These are phyloP conservation scores for Saccharomycopsis fodiens DNA, from an alignment of 805 yeast genomes.

Conservation along the genomic window DNA sequence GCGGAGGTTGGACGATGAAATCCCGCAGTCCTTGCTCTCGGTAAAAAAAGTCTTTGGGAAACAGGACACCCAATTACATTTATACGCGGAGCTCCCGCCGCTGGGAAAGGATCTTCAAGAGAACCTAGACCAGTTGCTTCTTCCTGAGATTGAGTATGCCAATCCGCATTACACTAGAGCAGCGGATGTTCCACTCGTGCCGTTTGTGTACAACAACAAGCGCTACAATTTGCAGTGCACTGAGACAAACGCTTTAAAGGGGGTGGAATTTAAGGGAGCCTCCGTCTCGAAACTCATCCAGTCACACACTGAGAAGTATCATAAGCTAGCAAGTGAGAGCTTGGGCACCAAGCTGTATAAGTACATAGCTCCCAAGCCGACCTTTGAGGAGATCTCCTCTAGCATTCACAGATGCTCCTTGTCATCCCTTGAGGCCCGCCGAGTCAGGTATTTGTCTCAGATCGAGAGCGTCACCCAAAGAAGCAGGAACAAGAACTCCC, in stretches of 20 bases:
- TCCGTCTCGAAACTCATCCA: constrained; percentile 6
- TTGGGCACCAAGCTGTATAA: constrained; percentile 32
- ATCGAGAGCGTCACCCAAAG: constrained; percentile 28
- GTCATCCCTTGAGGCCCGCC: constrained; percentile 16
- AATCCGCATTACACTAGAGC: constrained; percentile 58
- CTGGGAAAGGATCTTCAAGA: constrained; percentile 30
- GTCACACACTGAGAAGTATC: neutral
- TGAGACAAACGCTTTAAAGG: constrained; percentile 21
- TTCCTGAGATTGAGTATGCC: constrained; percentile 44
- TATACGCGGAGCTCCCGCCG: constrained; percentile 23
- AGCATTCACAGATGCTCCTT: neutral
- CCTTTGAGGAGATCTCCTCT: constrained; percentile 28
- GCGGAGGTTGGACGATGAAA: neutral
- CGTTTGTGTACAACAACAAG: constrained; percentile 63
- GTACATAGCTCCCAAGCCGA: constrained; percentile 43
- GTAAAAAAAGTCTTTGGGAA: neutral
- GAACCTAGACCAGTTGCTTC: constrained; percentile 41
- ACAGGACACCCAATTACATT: neutral
- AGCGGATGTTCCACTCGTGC: constrained; percentile 42
- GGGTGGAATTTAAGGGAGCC: neutral
- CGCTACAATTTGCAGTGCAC: constrained; percentile 42
- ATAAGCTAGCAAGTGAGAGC: neutral
- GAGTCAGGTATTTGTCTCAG: constrained; percentile 36
- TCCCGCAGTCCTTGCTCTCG: neutral
- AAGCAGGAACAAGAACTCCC: constrained; percentile 30